Base-by-base conservation (phyloP, 2,329 filamentous ascomycete genomes). In the Didymellaceae sp. region DNA sequence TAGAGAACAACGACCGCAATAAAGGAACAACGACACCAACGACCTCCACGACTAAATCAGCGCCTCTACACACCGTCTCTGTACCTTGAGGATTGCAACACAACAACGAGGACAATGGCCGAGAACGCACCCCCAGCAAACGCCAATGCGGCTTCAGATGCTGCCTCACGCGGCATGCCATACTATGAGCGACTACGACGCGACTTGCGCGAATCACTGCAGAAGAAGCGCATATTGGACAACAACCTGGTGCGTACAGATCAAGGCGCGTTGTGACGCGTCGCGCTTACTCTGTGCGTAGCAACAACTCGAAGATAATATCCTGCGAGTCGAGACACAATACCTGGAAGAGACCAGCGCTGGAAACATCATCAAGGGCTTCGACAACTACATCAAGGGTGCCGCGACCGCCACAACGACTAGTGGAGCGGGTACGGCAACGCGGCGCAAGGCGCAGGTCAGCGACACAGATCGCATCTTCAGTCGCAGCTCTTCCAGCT, bases 381-480 rank as follows among this genome's bases (percentile, higher is more conserved):
- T 99, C 74, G 94, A 99, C 74, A 95, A 91, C 71, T 99, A 97
- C 77, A 95, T 96, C 79, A 99, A 99, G 75, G 92, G 90, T 45
- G 67, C 84, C 7, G 83, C 85, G n/a, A 79, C 81, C 1, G 81
- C 86, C 9, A 80, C 84, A 59, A 80, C 76, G 3, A 68, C 72
- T 5, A 64, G 69, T 45, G 74, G 73, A 21, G 62, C 63, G 35
- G 74, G 68, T 47, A 74, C 66, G 26, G 66, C 60, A 52, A 72
- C 88, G 67, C 83, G 86, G 65, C 84, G 88, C 71, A 80, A 77
- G 53, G 76, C 82, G 18, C 82, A 83, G 5, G 77, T 87, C 39
- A 80, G 80, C 54, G 89, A 92, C 43, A 81, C 83, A 61, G 89
- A 91, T 68, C 81, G 88, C 57, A 87, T 93, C 45, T 93, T 93